A percentile compares a stretch with the other conserved stretches of the same genome.
phyloP scores from a whole-genome alignment of 2,329 filamentous ascomycete species.

The Penicillium sp. region DNA sequence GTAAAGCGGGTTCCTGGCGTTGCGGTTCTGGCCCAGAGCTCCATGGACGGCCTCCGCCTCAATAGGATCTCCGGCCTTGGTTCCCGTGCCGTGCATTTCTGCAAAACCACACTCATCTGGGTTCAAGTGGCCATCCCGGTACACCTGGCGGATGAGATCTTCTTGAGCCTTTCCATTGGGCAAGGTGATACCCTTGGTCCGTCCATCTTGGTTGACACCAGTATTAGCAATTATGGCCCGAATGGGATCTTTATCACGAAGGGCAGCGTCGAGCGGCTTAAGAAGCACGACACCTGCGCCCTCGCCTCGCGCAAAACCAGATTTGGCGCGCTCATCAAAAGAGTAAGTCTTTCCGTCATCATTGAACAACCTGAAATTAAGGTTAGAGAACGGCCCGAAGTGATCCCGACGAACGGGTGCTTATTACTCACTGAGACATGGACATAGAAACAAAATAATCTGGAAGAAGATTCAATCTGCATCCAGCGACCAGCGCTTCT shows the following conservation, averaged over 20 bases:
- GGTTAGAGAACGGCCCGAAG: neutral
- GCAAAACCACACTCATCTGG: conserved; percentile 26
- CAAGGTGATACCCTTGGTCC: conserved; percentile 42
- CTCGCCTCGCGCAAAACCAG: conserved; percentile 37
- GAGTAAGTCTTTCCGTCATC: conserved; percentile 27
- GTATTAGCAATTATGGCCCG: conserved; percentile 37
- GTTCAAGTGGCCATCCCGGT: conserved; percentile 36
- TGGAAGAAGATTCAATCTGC: conserved; percentile 27
- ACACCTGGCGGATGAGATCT: conserved; percentile 37
- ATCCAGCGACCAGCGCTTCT: conserved; percentile 26
- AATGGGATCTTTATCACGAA: conserved; percentile 37
- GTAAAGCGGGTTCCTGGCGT: conserved; percentile 19
- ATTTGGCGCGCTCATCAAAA: conserved; percentile 29
- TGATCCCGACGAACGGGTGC: neutral
- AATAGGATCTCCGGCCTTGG: conserved; percentile 58
- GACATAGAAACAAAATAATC: conserved; percentile 29
- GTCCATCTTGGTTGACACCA: conserved; percentile 35
- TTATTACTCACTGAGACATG: conserved; percentile 20
- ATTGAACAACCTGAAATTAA: conserved; percentile 20
- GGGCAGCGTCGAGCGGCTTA: conserved; percentile 34
- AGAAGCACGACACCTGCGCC: conserved; percentile 35
- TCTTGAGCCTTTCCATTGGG: conserved; percentile 41
- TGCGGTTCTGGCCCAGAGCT: conserved; percentile 18
- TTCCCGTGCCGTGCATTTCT: conserved; percentile 42
- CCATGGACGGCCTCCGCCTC: conserved; percentile 35